phyloP scores from a whole-genome alignment of 2,329 filamentous ascomycete species.

The Colletotrichum chlorophyti region DNA sequence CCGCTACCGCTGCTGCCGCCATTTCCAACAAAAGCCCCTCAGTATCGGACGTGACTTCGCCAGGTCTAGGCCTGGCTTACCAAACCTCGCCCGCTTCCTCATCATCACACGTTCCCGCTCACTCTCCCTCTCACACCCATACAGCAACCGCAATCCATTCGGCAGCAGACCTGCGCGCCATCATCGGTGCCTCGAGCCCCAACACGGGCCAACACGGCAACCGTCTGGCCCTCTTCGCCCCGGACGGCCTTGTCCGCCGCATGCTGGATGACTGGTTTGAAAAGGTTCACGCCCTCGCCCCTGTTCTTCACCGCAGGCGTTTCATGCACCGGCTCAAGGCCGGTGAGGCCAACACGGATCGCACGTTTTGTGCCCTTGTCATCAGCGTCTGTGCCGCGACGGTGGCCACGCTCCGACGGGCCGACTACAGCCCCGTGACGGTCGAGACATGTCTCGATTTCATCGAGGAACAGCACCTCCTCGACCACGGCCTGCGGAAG shows the following conservation, averaged over 20 bases:
- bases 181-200: slow-evolving; percentile 18
- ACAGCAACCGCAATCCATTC: background rate
- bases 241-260: slow-evolving; percentile 18
- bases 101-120: background rate
- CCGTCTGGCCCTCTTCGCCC: slow-evolving; percentile 20
- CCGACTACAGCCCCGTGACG: slow-evolving; percentile 36
- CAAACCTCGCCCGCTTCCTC: slow-evolving; percentile 7
- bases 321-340: slow-evolving; percentile 37
- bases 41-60: slow-evolving; percentile 13
- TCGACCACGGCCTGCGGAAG: slow-evolving; percentile 25
- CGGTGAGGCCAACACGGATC: slow-evolving; percentile 35
- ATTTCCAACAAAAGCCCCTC: slow-evolving; percentile 5
- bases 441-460: slow-evolving; percentile 37
- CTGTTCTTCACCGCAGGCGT: slow-evolving; percentile 39
- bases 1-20: background rate
- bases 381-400: slow-evolving; percentile 43
- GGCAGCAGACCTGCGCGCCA: slow-evolving; percentile 14
- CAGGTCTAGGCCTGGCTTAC: slow-evolving; percentile 11
- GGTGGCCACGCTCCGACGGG: slow-evolving; percentile 38
- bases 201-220: background rate
- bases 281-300: slow-evolving; percentile 42
- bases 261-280: slow-evolving; percentile 44
- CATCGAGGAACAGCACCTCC: slow-evolving; percentile 36
- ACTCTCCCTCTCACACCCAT: background rate
- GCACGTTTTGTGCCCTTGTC: slow-evolving; percentile 40